These are phyloP conservation scores for Morella rubra DNA, from an alignment of 306 rosid genomes.

Conservation along the genomic window DNA sequence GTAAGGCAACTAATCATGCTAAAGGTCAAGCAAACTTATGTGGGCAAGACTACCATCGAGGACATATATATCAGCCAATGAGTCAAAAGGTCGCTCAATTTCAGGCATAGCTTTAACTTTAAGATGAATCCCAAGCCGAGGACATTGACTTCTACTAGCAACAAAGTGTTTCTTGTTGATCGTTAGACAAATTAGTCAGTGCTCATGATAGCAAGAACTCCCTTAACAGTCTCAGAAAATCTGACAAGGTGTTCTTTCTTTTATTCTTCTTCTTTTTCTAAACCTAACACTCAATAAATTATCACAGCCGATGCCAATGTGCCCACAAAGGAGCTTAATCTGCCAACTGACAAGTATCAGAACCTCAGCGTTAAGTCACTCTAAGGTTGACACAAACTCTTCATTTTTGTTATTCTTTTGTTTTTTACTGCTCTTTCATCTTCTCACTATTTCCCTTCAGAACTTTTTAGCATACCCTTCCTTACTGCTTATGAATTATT, in stretches of 20 bases:
- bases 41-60: background rate
- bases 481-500: background rate
- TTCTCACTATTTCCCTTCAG: background rate
- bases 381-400: too few species aligned
- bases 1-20: slow-evolving; percentile 11
- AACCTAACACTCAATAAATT: too few species aligned
- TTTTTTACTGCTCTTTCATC: background rate
- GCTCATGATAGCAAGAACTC: background rate
- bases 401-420: background rate
- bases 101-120: background rate
- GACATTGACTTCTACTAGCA: background rate
- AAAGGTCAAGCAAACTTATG: slow-evolving; percentile 11
- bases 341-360: background rate
- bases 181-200: background rate
- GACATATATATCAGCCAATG: background rate
- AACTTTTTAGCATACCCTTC: background rate
- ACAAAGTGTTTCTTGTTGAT: background rate
- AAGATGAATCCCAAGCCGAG: background rate
- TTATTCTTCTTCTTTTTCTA: background rate
- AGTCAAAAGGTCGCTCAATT: background rate
- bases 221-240: background rate
- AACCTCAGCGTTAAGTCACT: background rate
- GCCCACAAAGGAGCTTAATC: background rate
- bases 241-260: background rate
- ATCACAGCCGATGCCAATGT: too few species aligned